Evolutionary conservation across 768 basidiomycete species (phyloP), one percentile per base, ranked within the genome.

Genomic region (Lepiota brunneoincarnata): DNA sequence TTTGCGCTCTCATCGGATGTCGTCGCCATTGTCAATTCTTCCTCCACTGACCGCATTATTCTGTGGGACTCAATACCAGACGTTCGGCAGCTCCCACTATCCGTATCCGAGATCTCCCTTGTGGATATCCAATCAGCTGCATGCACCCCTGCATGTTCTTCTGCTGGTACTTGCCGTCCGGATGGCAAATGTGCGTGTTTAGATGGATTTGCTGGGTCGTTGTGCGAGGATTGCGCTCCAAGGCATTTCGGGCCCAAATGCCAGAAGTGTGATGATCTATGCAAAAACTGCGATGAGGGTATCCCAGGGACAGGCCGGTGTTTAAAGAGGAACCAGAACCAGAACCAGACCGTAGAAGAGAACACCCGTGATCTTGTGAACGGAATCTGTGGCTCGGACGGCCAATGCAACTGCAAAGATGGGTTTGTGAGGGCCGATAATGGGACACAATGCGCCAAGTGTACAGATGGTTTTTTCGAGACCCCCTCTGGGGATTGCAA

Each of bases 61-160:
- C 66, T 94, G 24, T 95, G 91, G 89, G 83, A 90, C 58, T 81
- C 87, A 10, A 70, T 93, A 41, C 84, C 91, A 2, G 89, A 93
- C 61, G 64, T 86, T 12, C 69, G 78, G 2, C 84, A 92, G 63
- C 75, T 92, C 18, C 86, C 76, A 2, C 75, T 75, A 15, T 73
- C 81, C 0, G 39, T 37, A 5, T 45, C 45, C 5, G 45, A 54
- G 21, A 72, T 91, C 18, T 73, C 79, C 2, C 72, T 93, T 31
- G 67, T 86, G 39, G 84, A 85, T 62, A 77, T 93, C 54, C 82
- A 91, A 64, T 91, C 88, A 0, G 73, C 82, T 1, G 75, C 84
- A 0, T 93, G 91, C 61, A 79, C 85, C 0, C 85, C 88, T 0
- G 70, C 83, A 3, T 93, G 91, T 61, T 74, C 91, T 0, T 76